Base-by-base conservation (phyloP, 257 asterid species). In the Plectranthus barbatus region DNA sequence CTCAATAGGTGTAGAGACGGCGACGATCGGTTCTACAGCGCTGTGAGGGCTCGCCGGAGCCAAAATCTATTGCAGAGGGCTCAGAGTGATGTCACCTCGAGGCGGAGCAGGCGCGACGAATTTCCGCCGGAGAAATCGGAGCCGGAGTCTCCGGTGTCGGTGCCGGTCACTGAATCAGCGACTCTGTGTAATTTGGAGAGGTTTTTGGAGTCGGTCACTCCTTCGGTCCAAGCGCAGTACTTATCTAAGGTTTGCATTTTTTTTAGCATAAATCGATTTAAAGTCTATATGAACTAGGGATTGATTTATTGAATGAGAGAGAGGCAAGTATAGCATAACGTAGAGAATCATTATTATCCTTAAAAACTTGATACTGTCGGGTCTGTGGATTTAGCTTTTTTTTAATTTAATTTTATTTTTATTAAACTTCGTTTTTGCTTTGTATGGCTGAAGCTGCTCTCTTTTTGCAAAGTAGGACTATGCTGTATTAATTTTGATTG, bases 1-100 rank as follows among this genome's bases (percentile, higher is more conserved):
- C 77, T 82, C 70, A 79, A 77, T 76, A 68, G 84, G 76, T 84
- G 79, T 76, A 77, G 76, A 67, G 80, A 82, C 53, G 87, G 86
- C 40, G 95, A 84, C 19, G 95, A 82, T 82, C 80, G 88, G 77
- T 82, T 82, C 72, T 82, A 79, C 66, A 75, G 85, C 79, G 84
- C 85, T 11, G 75, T 85, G 0, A 88, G 76, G 77, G 83, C 87
- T 61, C 87, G 83, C 45, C 75, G 82, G 80, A 79, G 73, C 70
- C 81, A 73, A 36, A 90, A 76, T 70, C 72, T 60, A 59, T 45
- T 64, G 59, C 72, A 78, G 69, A 76, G 90, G 72, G 84, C 76
- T 62, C 85, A 84, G 73, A 80, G 80, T 65, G 95, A 87, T 56
- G 84, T 75, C 34, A 48, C 73, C 39, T 70, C 72, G 11, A 58